Conservation (phyloP, 192 early-diverging fungal species). For the Podila horticola region DNA sequence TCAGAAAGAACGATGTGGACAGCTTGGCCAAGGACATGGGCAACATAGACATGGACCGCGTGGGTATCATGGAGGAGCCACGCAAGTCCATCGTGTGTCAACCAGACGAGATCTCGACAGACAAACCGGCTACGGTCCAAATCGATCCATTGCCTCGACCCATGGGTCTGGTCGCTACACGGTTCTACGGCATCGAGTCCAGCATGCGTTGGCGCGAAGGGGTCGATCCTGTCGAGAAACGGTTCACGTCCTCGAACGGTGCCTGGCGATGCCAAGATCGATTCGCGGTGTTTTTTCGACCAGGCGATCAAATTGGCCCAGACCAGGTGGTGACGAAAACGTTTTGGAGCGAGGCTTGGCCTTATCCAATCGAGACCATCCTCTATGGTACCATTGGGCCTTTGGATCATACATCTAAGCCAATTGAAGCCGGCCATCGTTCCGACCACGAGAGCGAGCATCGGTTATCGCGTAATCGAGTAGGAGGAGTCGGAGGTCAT, state of each 20-base stretch:
- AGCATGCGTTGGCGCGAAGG: constrained; percentile 52
- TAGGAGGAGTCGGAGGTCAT: neutral
- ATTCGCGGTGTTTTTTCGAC: constrained; percentile 45
- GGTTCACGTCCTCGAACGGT: constrained; percentile 44
- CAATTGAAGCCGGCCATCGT: neutral
- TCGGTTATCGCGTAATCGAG: constrained; percentile 5
- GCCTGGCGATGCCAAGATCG: constrained; percentile 52
- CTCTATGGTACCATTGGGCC: constrained; percentile 29
- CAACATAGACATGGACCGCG: neutral
- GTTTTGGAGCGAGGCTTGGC: constrained; percentile 53
- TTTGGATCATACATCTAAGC: neutral
- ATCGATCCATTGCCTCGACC: constrained; percentile 11
- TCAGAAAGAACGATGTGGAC: neutral
- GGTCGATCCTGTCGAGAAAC: constrained; percentile 40
- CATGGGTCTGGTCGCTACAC: constrained; percentile 27
- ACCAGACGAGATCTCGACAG: neutral
- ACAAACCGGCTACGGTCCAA: constrained; percentile 1
- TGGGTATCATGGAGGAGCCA: constrained; percentile 17
- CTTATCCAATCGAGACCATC: constrained; percentile 49
- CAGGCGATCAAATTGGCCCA: constrained; percentile 42
- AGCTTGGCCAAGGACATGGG: neutral
- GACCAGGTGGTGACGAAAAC: constrained; percentile 50
- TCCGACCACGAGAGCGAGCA: constrained; percentile 35
- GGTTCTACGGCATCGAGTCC: constrained; percentile 46
- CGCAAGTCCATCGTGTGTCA: neutral